Percentiles rank a stretch among this genome's conserved stretches.
phyloP scores from a whole-genome alignment of 2,329 filamentous ascomycete genomes.

The Mariannaea sp. region DNA sequence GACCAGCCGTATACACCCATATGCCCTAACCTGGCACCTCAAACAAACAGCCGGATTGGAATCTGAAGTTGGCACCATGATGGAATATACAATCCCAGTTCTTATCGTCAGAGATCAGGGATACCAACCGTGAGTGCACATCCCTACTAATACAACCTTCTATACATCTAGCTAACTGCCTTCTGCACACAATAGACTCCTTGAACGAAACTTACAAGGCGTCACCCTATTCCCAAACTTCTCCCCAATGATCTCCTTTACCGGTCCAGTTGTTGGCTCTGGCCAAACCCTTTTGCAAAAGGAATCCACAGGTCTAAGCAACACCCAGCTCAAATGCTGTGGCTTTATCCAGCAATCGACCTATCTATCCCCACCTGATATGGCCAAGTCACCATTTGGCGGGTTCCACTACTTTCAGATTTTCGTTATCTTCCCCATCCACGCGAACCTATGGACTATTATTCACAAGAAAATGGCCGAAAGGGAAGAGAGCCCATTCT shows the following conservation, averaged over 20 bases:
- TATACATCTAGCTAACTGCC: no score
- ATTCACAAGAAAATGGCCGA: constrained; percentile 1
- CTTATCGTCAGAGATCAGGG: neutral
- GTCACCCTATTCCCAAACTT: no score
- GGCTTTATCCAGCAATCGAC: neutral
- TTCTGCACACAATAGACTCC: no score
- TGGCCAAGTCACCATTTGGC: neutral
- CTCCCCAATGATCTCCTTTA: neutral
- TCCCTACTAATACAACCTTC: neutral
- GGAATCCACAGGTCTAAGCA: neutral
- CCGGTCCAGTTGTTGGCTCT: neutral
- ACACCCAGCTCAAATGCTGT: constrained; percentile 1
- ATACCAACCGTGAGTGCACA: neutral
- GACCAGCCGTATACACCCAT: neutral
- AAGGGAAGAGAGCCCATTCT: neutral
- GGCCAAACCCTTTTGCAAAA: neutral
- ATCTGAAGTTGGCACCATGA: neutral
- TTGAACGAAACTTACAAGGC: no score
- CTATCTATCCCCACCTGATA: neutral
- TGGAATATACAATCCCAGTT: neutral
- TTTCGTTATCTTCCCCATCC: constrained; percentile 4
- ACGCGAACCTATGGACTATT: neutral
- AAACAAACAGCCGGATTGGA: neutral
- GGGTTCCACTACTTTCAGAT: constrained; percentile 1
- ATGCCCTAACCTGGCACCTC: neutral